Evolutionary conservation across 2,329 filamentous ascomycete species (phyloP), one percentile per base, ranked within the genome.

Genomic region (Clarireedia paspali): DNA sequence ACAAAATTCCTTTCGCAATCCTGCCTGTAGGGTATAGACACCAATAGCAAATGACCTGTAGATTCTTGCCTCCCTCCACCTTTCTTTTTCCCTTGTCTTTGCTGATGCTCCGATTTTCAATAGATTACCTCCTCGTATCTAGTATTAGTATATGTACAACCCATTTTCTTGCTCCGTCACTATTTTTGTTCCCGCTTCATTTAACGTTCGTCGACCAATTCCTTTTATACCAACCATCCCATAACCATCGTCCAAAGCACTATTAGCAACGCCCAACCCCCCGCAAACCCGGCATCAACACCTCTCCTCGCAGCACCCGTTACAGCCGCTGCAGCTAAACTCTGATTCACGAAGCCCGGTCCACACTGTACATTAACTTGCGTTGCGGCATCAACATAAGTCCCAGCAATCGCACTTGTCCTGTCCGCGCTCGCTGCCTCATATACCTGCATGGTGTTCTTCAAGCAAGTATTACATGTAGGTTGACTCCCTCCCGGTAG

Each of bases 391-490:
- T 73, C 66, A 5, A 78, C 72, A 68, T 96, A 97, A 0, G 84
- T 88, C 15, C 75, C 70, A 26, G 81, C 80, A 47, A 97, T 78
- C 6, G 83, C 80, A 63, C 88, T 83, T 3, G 75, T 79, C 38
- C 81, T 75, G 63, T 91, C 82, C 14, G 79, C 76, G 0, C 88
- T 83, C 30, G 85, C 86, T 0, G 80, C 72, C 53, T 87, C 83
- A 70, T 88, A 96, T 17, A 95, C 80, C 26, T 78, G 77, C 90
- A 97, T 95, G 4, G 88, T 92, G 59, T 88, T 77, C 66, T 85
- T 77, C 45, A 94, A 76, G 70, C 94, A 97, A 42, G 74, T 73
- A 63, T 81, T 85, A 74, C 94, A 99, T 1, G 79, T 82, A 0
- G 91, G 89, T n/a, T 77, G 75, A 26, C 84, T 81, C 23, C 79